These are phyloP conservation scores for Aspergillus tanneri DNA, from an alignment of 2,329 filamentous ascomycete species.

Conservation along the genomic window DNA sequence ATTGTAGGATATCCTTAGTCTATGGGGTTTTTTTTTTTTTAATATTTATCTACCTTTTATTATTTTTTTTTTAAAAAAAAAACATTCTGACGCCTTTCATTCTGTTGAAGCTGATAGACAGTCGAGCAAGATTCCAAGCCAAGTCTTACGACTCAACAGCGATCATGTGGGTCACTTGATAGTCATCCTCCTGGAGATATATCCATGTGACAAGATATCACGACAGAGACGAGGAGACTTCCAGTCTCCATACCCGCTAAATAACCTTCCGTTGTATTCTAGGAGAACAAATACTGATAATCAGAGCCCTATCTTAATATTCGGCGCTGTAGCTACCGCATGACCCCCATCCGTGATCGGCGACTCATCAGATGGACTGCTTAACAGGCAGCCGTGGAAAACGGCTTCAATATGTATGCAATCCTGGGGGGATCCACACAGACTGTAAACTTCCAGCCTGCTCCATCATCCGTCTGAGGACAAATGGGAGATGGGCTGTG, in stretches of 20 bases:
- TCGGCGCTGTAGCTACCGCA: neutral
- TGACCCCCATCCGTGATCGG: neutral
- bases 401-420: neutral
- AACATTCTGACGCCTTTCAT: neutral
- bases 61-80: neutral
- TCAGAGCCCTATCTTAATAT: neutral
- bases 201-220: constrained; percentile 12
- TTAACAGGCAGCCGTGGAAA: neutral
- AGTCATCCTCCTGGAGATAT: constrained; percentile 5
- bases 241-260: neutral
- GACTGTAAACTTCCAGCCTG: neutral
- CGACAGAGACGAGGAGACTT: no score
- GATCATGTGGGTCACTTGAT: constrained; percentile 7
- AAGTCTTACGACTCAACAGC: neutral
- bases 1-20: neutral
- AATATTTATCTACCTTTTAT: neutral
- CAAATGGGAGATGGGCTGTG: neutral
- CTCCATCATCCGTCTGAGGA: neutral
- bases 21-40: neutral
- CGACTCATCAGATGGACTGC: neutral
- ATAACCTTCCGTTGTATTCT: no score
- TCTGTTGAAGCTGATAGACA: neutral
- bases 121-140: neutral
- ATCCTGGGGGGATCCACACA: neutral
- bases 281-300: neutral